phyloP scores from a whole-genome alignment of 768 basidiomycete species.

The Amanita fuliginea region DNA sequence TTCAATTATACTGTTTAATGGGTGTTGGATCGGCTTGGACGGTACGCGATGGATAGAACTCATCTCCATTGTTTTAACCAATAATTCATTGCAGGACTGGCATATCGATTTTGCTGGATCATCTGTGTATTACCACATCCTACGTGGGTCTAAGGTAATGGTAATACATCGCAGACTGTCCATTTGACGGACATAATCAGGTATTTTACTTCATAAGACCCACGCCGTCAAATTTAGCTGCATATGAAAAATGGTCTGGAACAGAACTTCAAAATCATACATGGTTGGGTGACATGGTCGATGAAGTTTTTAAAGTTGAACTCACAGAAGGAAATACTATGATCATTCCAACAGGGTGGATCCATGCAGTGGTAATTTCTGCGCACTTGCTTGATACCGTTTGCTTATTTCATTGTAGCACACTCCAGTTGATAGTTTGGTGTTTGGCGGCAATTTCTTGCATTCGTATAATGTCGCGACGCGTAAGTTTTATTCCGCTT shows the following conservation, averaged over 20 bases:
- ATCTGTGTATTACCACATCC: slow-evolving; percentile 94
- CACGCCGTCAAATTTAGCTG: slow-evolving; percentile 72
- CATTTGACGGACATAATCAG: slow-evolving; percentile 23
- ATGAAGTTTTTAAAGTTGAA: slow-evolving; percentile 82
- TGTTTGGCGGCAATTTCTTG: slow-evolving; percentile 96
- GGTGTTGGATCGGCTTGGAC: slow-evolving; percentile 92
- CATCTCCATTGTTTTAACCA: not conserved
- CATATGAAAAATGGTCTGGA: slow-evolving; percentile 92
- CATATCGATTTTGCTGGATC: slow-evolving; percentile 97
- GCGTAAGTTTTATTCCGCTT: slow-evolving; percentile 39
- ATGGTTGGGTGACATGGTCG: slow-evolving; percentile 91
- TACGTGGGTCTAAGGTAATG: slow-evolving; percentile 71
- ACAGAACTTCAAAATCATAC: slow-evolving; percentile 78
- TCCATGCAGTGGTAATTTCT: slow-evolving; percentile 82
- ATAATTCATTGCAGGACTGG: slow-evolving; percentile 65
- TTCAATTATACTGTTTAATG: slow-evolving; percentile 96
- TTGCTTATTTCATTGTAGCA: slow-evolving; percentile 37
- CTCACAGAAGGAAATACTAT: slow-evolving; percentile 73
- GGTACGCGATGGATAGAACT: slow-evolving; percentile 32
- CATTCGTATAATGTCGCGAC: slow-evolving; percentile 85
- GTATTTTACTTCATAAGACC: slow-evolving; percentile 94
- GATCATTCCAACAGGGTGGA: slow-evolving; percentile 96
- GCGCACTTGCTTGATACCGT: not conserved
- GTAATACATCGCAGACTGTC: not conserved
- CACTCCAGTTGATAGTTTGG: slow-evolving; percentile 86